A percentile compares a stretch with the other conserved stretches of the same genome.
Evolutionary conservation across 805 yeast genomes (phyloP).

Genomic region (Wickerhamiella qilinensis): DNA sequence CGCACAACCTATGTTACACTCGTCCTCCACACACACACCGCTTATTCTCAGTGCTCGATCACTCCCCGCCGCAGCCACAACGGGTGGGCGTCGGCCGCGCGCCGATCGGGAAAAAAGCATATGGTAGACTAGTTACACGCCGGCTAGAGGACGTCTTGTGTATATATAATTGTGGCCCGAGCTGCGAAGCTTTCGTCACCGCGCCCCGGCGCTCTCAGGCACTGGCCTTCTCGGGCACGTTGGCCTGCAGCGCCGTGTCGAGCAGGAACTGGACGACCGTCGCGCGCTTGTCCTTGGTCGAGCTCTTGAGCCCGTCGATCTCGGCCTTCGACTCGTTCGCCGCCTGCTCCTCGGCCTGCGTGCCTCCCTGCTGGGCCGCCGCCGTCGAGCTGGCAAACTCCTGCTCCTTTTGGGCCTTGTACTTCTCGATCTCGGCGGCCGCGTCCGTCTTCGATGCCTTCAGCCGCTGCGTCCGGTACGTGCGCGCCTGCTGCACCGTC

Average conservation of each 20-base stretch:
- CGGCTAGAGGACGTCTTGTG: no score
- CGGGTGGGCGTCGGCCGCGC: no score
- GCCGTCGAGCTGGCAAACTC: constrained; percentile 62
- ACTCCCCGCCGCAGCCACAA: no score
- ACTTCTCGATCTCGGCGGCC: constrained; percentile 68
- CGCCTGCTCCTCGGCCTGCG: constrained; percentile 63
- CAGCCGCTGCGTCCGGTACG: constrained; percentile 59
- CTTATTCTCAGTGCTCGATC: no score
- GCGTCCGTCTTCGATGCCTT: constrained; percentile 95
- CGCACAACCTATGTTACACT: no score
- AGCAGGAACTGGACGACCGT: constrained; percentile 62
- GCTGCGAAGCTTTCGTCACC: no score
- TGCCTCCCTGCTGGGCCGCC: constrained; percentile 61
- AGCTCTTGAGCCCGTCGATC: constrained; percentile 47
- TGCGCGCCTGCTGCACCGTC: constrained; percentile 84
- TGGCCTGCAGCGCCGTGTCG: constrained; percentile 24
- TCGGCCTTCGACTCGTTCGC: constrained; percentile 57
- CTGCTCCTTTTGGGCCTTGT: constrained; percentile 67
- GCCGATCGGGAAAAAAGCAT: no score
- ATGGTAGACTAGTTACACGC: no score
- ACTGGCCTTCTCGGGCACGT: no score
- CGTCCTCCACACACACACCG: no score
- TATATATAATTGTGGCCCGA: no score
- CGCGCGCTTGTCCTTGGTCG: constrained; percentile 37
- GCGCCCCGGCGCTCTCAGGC: no score